Base-by-base conservation (phyloP, 805 yeast species). In the Schwanniomyces polymorphus region DNA sequence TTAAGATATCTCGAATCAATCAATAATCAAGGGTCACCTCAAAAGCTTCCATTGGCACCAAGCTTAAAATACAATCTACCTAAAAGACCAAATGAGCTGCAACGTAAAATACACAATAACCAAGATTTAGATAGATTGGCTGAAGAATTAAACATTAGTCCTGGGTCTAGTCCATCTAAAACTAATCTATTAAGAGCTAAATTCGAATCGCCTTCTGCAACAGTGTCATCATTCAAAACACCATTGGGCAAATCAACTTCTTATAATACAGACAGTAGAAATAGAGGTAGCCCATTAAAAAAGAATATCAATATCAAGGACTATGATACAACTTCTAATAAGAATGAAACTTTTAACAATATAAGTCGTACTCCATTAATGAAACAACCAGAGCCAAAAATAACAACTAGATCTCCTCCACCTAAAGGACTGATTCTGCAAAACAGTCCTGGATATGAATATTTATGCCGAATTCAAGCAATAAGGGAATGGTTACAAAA, bases 401-500 rank as follows among this genome's bases (percentile, higher is more conserved):
- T 46, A 25, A 42, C 49, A 12, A 27, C 49, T 23, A 47, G 52
- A 12, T 34, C 50, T 12, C 53, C 61, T 6, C 61, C 69, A 11
- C 71, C 72, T 17, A 56, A 63, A 31, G 63, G 58, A 39, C 58
- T 59, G 41, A 54, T 65, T 2, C 56, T 67, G 1, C 57, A 47
- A n/a, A 65, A 63, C 43, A 62, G 74, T 4, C 69, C 68, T 1
- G 77, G 76, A 0, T 88, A 88, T 60, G 94, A 88, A 61, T 88
- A 88, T 57, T 70, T 89, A 38, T 88, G 96, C 63, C 81, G 92
- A 50, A 83, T 88, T 9, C 82, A 79, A 31, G 94, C 89, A 59
- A 88, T 91, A n/a, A 87, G 85, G 59, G 75, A 75, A 47, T 89
- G 96, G 96, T 78, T 89, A 33, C 88, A 86, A 64, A 62, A 67